phyloP scores from a whole-genome alignment of 78 protist genomes.

The Dictyostelium capitatum region DNA sequence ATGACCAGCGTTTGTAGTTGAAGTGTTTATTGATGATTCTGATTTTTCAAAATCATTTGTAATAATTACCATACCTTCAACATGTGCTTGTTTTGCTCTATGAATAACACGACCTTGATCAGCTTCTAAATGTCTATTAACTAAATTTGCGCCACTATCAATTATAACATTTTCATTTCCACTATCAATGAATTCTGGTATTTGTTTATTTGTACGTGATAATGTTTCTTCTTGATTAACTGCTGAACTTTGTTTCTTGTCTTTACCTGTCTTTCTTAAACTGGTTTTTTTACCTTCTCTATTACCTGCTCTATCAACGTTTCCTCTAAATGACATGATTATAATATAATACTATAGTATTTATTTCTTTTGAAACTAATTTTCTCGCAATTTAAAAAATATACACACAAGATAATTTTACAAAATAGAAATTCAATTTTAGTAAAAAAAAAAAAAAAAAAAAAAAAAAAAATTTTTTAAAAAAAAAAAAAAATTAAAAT shows the following conservation, averaged over 20 bases:
- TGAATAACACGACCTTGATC: slow-evolving; percentile 60
- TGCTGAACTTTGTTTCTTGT: slow-evolving; percentile 40
- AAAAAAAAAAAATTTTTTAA: no score
- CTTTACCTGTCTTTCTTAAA: slow-evolving; percentile 67
- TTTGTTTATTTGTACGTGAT: neutral
- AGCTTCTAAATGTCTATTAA: slow-evolving; percentile 41
- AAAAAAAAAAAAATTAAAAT: no score
- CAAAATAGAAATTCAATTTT: no score
- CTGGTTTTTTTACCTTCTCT: slow-evolving; percentile 67
- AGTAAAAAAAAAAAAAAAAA: no score
- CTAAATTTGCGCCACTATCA: slow-evolving; percentile 55
- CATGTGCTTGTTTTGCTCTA: slow-evolving; percentile 35
- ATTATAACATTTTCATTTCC: neutral
- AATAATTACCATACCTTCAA: slow-evolving; percentile 38
- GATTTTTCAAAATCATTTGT: slow-evolving; percentile 69
- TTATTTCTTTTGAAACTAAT: no score
- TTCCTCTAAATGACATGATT: slow-evolving; percentile 14
- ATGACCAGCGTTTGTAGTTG: neutral
- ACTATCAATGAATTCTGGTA: slow-evolving; percentile 12
- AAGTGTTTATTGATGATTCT: neutral
- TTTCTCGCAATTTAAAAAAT: no score
- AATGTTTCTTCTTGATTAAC: neutral
- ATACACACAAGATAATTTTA: no score
- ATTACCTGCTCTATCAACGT: slow-evolving; percentile 57
- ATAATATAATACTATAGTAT: no score